These are phyloP conservation scores for Aspergillus caelatus DNA, from an alignment of 2,329 filamentous ascomycete genomes.

Conservation along the genomic window DNA sequence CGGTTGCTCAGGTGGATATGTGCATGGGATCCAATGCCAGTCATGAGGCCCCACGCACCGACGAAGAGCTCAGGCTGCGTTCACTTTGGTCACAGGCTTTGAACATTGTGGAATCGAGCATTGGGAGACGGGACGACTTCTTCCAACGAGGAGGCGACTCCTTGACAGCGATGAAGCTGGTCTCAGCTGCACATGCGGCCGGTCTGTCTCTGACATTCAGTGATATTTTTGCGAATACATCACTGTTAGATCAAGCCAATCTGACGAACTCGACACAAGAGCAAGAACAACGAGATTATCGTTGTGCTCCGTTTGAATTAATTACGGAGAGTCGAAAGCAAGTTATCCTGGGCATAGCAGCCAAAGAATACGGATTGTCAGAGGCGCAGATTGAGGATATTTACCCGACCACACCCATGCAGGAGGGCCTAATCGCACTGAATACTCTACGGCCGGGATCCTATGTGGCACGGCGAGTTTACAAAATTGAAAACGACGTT, in stretches of 20 bases:
- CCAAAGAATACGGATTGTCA: neutral
- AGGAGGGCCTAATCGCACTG: neutral
- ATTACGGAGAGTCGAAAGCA: neutral
- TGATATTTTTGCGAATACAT: neutral
- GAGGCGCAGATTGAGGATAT: neutral
- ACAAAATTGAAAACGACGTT: neutral
- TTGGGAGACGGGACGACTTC: neutral
- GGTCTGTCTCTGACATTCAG: too few species aligned
- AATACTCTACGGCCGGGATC: neutral
- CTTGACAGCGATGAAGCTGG: neutral
- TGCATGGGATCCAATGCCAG: neutral
- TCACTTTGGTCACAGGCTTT: neutral
- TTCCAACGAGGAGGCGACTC: neutral
- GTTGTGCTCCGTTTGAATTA: neutral
- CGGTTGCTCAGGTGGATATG: neutral
- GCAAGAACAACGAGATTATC: neutral
- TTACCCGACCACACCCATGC: neutral
- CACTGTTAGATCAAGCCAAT: neutral
- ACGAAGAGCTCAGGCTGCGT: neutral
- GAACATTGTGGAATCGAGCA: neutral
- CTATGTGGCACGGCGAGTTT: neutral
- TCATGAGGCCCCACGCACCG: neutral
- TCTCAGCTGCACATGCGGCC: too few species aligned
- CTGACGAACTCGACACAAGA: neutral
- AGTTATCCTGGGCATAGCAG: neutral